These are phyloP conservation scores for Trametes cingulata DNA, from an alignment of 768 basidiomycete genomes.

Conservation along the genomic window DNA sequence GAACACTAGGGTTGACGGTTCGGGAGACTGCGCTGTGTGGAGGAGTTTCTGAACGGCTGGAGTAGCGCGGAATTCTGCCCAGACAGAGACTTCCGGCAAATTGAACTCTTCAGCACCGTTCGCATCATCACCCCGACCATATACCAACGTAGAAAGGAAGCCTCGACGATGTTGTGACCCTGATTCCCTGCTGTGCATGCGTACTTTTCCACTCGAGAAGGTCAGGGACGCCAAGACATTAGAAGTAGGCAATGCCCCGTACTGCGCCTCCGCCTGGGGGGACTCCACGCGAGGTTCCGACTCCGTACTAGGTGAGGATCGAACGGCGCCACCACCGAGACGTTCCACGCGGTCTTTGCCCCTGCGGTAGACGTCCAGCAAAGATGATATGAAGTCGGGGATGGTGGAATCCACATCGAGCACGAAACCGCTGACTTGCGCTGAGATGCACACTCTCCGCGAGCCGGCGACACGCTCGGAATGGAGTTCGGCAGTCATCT, in stretches of 20 bases:
- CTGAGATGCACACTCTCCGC: slow-evolving; percentile 60
- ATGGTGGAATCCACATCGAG: slow-evolving; percentile 83
- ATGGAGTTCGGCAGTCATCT: slow-evolving; percentile 75
- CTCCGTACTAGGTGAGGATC: slow-evolving; percentile 37
- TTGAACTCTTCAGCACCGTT: slow-evolving; percentile 63
- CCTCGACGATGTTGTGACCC: slow-evolving; percentile 38
- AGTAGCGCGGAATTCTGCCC: slow-evolving; percentile 77
- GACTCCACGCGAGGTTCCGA: slow-evolving; percentile 2
- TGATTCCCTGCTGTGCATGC: slow-evolving; percentile 57
- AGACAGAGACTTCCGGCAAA: slow-evolving; percentile 77
- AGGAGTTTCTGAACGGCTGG: slow-evolving; percentile 43
- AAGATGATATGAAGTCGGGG: slow-evolving; percentile 74
- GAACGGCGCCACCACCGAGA: slow-evolving; percentile 57
- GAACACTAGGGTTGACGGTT: slow-evolving; percentile 71
- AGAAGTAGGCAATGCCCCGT: slow-evolving; percentile 51
- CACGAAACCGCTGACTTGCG: slow-evolving; percentile 81
- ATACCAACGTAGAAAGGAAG: slow-evolving; percentile 38
- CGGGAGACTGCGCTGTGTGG: slow-evolving; percentile 28
- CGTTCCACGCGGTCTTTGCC: slow-evolving; percentile 78
- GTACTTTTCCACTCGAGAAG: slow-evolving; percentile 85
- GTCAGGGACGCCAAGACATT: slow-evolving; percentile 65
- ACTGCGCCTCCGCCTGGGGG: slow-evolving; percentile 21
- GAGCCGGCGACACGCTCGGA: slow-evolving; percentile 50
- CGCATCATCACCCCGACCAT: slow-evolving; percentile 48
- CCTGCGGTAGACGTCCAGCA: slow-evolving; percentile 81